Evolutionary conservation across 345 rosid species (phyloP).

Genomic region (Lumnitzera littorea): DNA sequence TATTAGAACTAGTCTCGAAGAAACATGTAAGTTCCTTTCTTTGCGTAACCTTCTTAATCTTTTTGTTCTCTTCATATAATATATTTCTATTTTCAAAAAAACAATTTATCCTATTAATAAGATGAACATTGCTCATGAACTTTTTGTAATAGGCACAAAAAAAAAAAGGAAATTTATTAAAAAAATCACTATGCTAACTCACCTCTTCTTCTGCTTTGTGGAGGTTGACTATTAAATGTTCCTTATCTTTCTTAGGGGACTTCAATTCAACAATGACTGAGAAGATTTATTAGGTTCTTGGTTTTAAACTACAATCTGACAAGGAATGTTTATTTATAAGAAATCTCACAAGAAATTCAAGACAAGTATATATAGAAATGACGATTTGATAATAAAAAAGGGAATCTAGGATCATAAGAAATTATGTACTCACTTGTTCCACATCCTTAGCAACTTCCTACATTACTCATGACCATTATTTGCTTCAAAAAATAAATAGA

Average conservation of each 20-base stretch:
- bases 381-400: neutral
- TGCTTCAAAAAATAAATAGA: constrained; percentile 49
- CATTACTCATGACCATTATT: constrained; percentile 31
- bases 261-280: constrained; percentile 37
- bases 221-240: constrained; percentile 47
- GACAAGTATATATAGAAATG: too few species aligned
- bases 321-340: too few species aligned
- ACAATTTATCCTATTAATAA: constrained; percentile 28
- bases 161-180: neutral
- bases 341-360: too few species aligned
- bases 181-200: neutral
- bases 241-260: constrained; percentile 38
- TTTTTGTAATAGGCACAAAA: neutral
- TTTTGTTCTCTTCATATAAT: constrained; percentile 39
- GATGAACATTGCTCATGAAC: neutral
- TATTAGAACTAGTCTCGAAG: constrained; percentile 34
- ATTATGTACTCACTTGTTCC: constrained; percentile 30
- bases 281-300: constrained; percentile 33
- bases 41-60: constrained; percentile 26
- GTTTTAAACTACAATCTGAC: constrained; percentile 33
- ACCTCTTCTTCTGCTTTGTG: constrained; percentile 62
- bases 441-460: constrained; percentile 34
- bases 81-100: constrained; percentile 36
- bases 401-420: neutral
- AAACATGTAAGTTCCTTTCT: constrained; percentile 29